Evolutionary conservation across 148 eudicot genomes (phyloP).

Genomic region (Beta vulgaris): DNA sequence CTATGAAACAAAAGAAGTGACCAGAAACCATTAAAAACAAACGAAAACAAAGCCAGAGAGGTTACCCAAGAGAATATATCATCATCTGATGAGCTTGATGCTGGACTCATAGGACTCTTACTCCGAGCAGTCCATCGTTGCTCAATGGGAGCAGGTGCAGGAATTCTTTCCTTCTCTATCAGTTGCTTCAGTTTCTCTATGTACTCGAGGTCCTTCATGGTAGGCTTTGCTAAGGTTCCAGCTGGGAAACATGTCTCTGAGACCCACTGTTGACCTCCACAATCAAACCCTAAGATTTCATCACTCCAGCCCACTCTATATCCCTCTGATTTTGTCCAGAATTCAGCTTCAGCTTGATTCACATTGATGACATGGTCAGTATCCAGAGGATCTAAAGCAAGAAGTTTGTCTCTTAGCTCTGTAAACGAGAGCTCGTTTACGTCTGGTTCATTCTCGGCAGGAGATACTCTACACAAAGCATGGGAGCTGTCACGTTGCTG

Average conservation of each 20-base stretch:
- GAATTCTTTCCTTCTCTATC: constrained; percentile 71
- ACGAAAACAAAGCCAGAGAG: background rate
- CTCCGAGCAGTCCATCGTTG: constrained; percentile 92
- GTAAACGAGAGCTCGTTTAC: constrained; percentile 72
- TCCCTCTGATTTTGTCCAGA: constrained; percentile 92
- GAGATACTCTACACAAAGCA: constrained; percentile 52
- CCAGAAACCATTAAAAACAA: background rate
- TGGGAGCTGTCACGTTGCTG: background rate
- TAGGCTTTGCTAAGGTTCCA: constrained; percentile 76
- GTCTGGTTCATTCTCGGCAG: constrained; percentile 45
- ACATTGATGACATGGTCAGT: constrained; percentile 71
- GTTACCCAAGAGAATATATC: constrained; percentile 97
- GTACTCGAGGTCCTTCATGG: constrained; percentile 87
- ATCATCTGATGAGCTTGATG: constrained; percentile 67
- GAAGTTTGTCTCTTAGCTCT: constrained; percentile 83
- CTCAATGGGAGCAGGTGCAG: constrained; percentile 96
- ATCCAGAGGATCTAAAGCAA: constrained; percentile 82
- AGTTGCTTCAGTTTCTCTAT: constrained; percentile 72
- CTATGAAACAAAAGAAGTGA: background rate
- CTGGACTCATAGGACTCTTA: constrained; percentile 90
- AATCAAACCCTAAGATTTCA: constrained; percentile 93
- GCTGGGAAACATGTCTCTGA: constrained; percentile 96
- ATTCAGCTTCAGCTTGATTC: constrained; percentile 91
- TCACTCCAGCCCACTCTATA: constrained; percentile 97
- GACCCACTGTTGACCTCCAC: constrained; percentile 99